Conservation (phyloP, 208 protist species). For the Balamuthia mandrillaris region DNA sequence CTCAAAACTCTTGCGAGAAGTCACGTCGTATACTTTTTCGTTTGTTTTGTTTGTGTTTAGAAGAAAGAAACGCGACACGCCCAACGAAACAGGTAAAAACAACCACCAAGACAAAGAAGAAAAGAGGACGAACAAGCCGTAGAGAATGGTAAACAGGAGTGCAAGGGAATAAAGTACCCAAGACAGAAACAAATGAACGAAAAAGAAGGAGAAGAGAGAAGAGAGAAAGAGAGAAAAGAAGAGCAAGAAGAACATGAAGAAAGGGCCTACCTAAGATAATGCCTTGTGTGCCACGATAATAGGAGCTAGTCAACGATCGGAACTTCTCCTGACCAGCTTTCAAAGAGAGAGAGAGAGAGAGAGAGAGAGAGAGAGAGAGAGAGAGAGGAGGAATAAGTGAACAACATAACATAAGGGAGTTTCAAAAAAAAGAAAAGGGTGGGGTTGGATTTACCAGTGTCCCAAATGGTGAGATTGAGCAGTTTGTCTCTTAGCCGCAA, state of each 20-base stretch:
- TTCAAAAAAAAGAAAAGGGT: not conserved
- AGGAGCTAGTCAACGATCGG: conserved; percentile 21
- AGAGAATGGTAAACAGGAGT: no score
- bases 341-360: not conserved
- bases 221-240: not conserved
- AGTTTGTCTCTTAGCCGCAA: not conserved
- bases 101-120: not conserved
- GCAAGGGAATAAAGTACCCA: not conserved
- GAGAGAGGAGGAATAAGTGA: not conserved
- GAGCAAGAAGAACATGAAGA: not conserved
- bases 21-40: not conserved
- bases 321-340: conserved; percentile 23
- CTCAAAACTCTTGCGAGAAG: conserved; percentile 3
- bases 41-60: not conserved
- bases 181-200: not conserved
- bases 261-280: conserved; percentile 8
- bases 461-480: conserved; percentile 37
- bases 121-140: no score
- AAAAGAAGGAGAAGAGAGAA: not conserved
- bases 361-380: not conserved
- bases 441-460: conserved; percentile 7
- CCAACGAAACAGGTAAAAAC: not conserved
- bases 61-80: not conserved
- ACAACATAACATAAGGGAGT: not conserved
- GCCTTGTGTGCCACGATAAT: conserved; percentile 26